A percentile compares a stretch with the other conserved stretches of the same genome.
These are phyloP conservation scores for Naegleria gruberi DNA, from an alignment of 208 protist genomes.

Conservation along the genomic window DNA sequence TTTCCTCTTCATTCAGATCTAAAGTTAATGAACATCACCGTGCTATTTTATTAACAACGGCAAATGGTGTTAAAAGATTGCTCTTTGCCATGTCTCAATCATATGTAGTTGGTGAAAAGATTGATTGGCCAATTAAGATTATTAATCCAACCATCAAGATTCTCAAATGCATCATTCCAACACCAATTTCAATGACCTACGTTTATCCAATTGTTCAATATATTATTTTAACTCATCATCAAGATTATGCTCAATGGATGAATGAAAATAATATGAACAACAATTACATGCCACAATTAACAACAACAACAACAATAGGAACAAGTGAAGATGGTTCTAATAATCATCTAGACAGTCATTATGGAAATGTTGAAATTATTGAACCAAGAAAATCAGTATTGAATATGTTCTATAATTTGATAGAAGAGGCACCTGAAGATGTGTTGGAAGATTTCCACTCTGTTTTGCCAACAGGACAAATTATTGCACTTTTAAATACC, in stretches of 20 bases:
- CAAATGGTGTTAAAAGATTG: neutral
- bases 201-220: neutral
- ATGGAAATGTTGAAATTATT: neutral
- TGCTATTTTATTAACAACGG: neutral
- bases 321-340: too few species aligned
- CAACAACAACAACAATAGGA: too few species aligned
- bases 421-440: neutral
- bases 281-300: too few species aligned
- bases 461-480: neutral
- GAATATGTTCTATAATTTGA: neutral
- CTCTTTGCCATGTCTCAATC: neutral
- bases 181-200: neutral
- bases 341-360: neutral
- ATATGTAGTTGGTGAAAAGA: neutral
- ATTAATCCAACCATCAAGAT: neutral
- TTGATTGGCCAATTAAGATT: neutral
- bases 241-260: too few species aligned
- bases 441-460: neutral
- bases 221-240: neutral
- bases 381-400: neutral
- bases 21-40: neutral
- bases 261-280: too few species aligned
- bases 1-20: neutral
- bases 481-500: constrained; percentile 8
- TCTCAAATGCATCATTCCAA: neutral